These are phyloP conservation scores for Gomphus sp. DNA, from an alignment of 1,284 basidiomycete species.

Conservation along the genomic window DNA sequence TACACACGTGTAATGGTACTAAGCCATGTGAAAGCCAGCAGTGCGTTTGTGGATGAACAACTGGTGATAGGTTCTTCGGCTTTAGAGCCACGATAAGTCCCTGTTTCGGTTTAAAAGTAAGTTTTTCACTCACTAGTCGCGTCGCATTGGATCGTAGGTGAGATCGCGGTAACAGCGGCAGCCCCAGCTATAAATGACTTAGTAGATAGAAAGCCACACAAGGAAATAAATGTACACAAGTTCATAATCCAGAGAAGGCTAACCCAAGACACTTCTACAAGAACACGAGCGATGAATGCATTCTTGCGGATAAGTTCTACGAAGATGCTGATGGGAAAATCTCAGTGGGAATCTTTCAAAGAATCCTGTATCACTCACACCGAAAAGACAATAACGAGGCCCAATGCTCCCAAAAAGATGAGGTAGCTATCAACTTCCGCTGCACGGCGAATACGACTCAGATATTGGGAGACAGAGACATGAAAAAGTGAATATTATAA, in stretches of 20 bases:
- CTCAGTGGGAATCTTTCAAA: background rate
- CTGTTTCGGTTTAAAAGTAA: background rate
- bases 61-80: slow-evolving; percentile 17
- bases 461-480: background rate
- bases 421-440: slow-evolving; percentile 51
- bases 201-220: background rate
- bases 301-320: slow-evolving; percentile 45
- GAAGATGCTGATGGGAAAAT: slow-evolving; percentile 37
- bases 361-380: slow-evolving; percentile 34
- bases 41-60: slow-evolving; percentile 48
- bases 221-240: slow-evolving; percentile 37
- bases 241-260: slow-evolving; percentile 48
- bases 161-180: slow-evolving; percentile 31
- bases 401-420: slow-evolving; percentile 50
- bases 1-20: slow-evolving; percentile 44
- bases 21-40: slow-evolving; percentile 60
- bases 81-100: slow-evolving; percentile 11
- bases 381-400: slow-evolving; percentile 47
- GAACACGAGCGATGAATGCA: slow-evolving; percentile 49
- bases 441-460: slow-evolving; percentile 13
- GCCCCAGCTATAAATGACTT: slow-evolving; percentile 35
- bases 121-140: slow-evolving; percentile 6
- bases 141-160: slow-evolving; percentile 27
- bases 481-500: slow-evolving; percentile 9
- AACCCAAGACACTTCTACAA: slow-evolving; percentile 63